Evolutionary conservation across 176 grass and related monocot species (phyloP), one percentile per base, ranked within the genome.

Genomic region (Hyparrhenia diplandra): DNA sequence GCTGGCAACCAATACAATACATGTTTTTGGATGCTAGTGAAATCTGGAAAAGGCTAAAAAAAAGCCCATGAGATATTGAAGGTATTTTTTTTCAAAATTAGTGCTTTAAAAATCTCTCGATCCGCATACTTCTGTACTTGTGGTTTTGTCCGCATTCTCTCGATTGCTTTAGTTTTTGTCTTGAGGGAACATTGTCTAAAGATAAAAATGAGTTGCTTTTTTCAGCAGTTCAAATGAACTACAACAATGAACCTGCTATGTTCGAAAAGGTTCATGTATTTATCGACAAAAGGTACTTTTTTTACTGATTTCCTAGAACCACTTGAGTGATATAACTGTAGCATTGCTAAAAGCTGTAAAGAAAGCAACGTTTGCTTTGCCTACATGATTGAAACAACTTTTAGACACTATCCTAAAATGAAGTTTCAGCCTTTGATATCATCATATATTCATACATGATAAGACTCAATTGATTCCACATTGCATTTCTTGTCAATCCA

Each of bases 181-280:
- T 79, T 39, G 79, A 97, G 94, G 94, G 85, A n/a, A 94, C 87
- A 58, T 75, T 90, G 79, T 51, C 91, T 52, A 97, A 94, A 81
- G 94, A 94, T 55, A 97, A 94, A 79, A 97, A 97, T 61, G 89
- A 97, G 79, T 82, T 97, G 8, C 81, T n/a, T 97, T 84, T 97
- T 97, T 76, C 79, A 88, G 78, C 94, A 90, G 77, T 97, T 97
- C 85, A 86, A 51, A 87, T 94, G 78, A 97, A 97, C 77, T 97
- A 97, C 60, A 79, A 92, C 78, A 84, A 97, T 24, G 80, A 94
- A 63, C 87, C 82, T 1, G 87, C 87, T 71, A 88, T 97, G 43
- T 97, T 91, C 82, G 82, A 60, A 97, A 93, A 39, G 91, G 91
- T 73, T 97, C 94, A 35, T 89, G 88, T 83, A 77, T 85, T 49